phyloP scores from a whole-genome alignment of 2,329 filamentous ascomycete species.

The Fusarium sp. region DNA sequence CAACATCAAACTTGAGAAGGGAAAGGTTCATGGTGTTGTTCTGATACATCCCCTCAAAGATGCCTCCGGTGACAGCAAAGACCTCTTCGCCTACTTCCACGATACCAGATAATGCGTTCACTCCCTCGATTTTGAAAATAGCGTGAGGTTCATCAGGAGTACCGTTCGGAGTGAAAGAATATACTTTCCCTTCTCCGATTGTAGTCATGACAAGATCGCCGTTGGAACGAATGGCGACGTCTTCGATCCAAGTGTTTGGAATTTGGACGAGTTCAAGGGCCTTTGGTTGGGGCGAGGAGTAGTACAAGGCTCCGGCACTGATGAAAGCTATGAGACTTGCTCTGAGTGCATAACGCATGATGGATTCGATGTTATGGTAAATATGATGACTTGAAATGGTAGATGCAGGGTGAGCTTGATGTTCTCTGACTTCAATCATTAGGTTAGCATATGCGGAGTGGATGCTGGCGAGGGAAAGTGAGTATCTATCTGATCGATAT shows the following conservation, averaged over 20 bases:
- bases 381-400: background rate
- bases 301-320: background rate
- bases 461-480: background rate
- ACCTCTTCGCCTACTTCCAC: background rate
- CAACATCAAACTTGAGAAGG: background rate
- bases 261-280: background rate
- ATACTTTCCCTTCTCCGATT: background rate
- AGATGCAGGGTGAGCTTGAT: background rate
- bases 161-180: background rate
- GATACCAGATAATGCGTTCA: slow-evolving; percentile 3
- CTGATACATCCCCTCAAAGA: background rate
- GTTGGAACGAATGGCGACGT: background rate
- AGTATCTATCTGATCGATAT: background rate
- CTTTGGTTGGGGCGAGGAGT: background rate
- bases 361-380: background rate
- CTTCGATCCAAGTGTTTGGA: slow-evolving; percentile 1
- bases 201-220: background rate
- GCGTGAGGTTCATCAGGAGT: accelerated
- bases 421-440: no score
- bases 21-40: slow-evolving; percentile 1
- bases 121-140: background rate
- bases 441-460: background rate
- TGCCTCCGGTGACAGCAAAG: background rate
- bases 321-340: background rate
- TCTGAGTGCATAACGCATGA: background rate